Conservation (phyloP, 1,139 yeast species). For the Taphrina confusa region DNA sequence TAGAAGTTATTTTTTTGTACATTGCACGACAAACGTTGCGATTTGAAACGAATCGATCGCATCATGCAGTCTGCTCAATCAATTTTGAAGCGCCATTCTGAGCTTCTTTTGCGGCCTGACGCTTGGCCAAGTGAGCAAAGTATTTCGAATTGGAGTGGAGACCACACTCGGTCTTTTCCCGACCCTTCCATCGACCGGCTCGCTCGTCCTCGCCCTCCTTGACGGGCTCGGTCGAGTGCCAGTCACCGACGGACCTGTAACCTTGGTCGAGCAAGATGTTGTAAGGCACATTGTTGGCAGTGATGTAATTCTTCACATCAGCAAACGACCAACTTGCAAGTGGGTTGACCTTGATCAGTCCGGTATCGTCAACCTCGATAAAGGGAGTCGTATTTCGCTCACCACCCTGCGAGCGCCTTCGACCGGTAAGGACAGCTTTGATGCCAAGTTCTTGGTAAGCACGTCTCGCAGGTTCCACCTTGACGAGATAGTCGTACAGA, state of each 20-base stretch:
- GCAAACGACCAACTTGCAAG: conserved; percentile 78
- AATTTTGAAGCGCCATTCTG: conserved; percentile 6
- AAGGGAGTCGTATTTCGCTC: conserved; percentile 72
- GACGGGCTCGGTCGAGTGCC: conserved; percentile 91
- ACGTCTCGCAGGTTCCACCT: conserved; percentile 88
- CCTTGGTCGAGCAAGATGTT: conserved; percentile 82
- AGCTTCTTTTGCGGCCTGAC: conserved; percentile 31
- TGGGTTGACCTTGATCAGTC: conserved; percentile 83
- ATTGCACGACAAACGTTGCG: background rate
- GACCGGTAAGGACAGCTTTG: conserved; percentile 85
- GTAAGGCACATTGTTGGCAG: conserved; percentile 73
- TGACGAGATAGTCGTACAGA: conserved; percentile 79
- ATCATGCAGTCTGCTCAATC: conserved; percentile 5
- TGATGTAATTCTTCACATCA: conserved; percentile 70
- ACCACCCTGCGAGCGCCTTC: conserved; percentile 89
- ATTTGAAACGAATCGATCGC: too few species aligned
- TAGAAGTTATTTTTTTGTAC: background rate
- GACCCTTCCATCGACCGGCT: conserved; percentile 95
- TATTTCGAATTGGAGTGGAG: conserved; percentile 66
- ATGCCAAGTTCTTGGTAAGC: conserved; percentile 74
- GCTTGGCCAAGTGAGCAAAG: conserved; percentile 32
- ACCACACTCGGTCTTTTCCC: conserved; percentile 92
- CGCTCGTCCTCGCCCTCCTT: conserved; percentile 92
- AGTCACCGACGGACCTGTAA: conserved; percentile 90
- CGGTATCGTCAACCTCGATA: conserved; percentile 72